Percentiles rank a stretch among this genome's conserved stretches.
phyloP scores from a whole-genome alignment of 176 grass and related monocot genomes.

The Oryza meridionalis region DNA sequence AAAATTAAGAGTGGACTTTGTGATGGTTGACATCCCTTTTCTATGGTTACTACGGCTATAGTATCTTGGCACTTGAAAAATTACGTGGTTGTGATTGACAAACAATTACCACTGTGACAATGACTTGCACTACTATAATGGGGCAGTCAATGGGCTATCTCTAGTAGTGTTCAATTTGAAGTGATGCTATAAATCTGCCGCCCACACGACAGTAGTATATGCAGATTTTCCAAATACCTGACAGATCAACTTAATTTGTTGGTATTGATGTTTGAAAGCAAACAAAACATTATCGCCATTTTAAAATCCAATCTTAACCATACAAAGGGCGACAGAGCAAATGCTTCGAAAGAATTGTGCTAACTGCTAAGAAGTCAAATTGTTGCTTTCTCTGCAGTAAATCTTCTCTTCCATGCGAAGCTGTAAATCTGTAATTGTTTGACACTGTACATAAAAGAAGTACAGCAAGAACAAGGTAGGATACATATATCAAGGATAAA shows the following conservation, averaged over 20 bases:
- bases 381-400: too few relatives aligned
- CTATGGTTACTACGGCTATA: background rate
- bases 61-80: background rate
- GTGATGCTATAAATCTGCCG: background rate
- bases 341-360: background rate
- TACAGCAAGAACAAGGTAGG: background rate
- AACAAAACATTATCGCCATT: background rate
- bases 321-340: background rate
- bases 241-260: background rate
- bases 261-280: background rate
- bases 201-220: background rate
- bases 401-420: too few relatives aligned
- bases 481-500: background rate
- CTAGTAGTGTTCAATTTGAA: background rate
- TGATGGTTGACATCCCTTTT: background rate
- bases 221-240: background rate
- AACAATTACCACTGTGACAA: background rate
- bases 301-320: background rate
- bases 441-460: background rate
- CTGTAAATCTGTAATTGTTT: too few relatives aligned
- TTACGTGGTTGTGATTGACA: background rate
- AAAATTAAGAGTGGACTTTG: conserved; percentile 1
- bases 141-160: background rate
- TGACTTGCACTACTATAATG: background rate
- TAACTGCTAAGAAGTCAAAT: too few relatives aligned